Base-by-base conservation (phyloP, 768 basidiomycete genomes). In the Kwoniella bestiolae region DNA sequence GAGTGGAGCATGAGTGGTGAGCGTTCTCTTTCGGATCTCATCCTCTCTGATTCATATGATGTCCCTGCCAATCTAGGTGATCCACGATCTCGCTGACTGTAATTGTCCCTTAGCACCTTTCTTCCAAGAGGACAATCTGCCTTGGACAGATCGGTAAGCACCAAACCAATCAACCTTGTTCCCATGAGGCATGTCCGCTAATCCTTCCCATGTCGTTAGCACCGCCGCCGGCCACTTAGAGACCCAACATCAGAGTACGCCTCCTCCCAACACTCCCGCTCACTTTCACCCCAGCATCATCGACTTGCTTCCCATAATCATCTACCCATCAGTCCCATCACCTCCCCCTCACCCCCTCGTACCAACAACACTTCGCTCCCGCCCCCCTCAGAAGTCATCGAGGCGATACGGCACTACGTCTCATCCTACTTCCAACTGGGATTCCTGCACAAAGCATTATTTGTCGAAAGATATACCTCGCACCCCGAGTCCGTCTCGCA, bases 361-460 rank as follows among this genome's bases (percentile, higher is more conserved):
- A 45, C 58, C n/a, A 34, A 32, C 16, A 34, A 12, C n/a, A 21
- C 6, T 14, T 7, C 38, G 21, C 65, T 66, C 2, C 65, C 65
- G 12, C 63, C 67, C 1, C 61, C 49, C 2, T 25, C n/a, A 18
- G 63, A 64, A 29, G 52, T 65, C 5, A 41, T 65, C 12, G 63
- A 68, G 44, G 62, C 62, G 1, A 64, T 68, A 31, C 56, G 62
- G 7, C 49, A 60, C 28, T 68, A 58, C 31, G 56, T 60, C n/a
- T 34, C 63, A 12, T 68, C 62, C 2, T 64, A 64, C 23, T 68
- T 64, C 26, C 63, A 64, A 28, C 58, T 68, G 7, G 67, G 67
- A 5, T 68, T 68, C 46, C 46, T 68, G 3, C 67, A 68, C 57
- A 68, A 68, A 47, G 67, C 67, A 4, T 31, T 64, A 11, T 68